Evolutionary conservation across 805 yeast species (phyloP).

Genomic region (Yamadazyma ubonensis): DNA sequence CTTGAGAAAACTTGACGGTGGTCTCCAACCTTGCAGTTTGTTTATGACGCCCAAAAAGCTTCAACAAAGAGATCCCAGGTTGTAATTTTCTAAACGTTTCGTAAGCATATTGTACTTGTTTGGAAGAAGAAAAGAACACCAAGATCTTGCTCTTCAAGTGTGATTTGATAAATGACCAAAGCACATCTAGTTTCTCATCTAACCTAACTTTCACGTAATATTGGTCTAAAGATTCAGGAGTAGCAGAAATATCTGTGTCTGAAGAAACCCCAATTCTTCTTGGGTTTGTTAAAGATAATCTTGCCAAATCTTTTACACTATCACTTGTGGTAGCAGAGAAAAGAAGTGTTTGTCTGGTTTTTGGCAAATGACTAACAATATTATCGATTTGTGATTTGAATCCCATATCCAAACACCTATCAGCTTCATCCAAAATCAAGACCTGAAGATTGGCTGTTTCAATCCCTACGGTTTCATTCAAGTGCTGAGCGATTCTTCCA

Average conservation of each 20-base stretch:
- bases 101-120: slow-evolving; percentile 86
- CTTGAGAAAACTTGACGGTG: slow-evolving; percentile 69
- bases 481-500: slow-evolving; percentile 84
- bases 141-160: slow-evolving; percentile 78
- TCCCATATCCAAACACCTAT: slow-evolving; percentile 91
- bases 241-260: slow-evolving; percentile 54
- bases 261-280: slow-evolving; percentile 40
- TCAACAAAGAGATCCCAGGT: slow-evolving; percentile 87
- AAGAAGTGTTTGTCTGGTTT: slow-evolving; percentile 75
- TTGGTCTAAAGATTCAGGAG: slow-evolving; percentile 86
- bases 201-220: slow-evolving; percentile 70
- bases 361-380: slow-evolving; percentile 73
- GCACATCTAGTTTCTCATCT: slow-evolving; percentile 77
- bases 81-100: slow-evolving; percentile 84
- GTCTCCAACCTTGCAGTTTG: slow-evolving; percentile 88
- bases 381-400: slow-evolving; percentile 80
- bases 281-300: slow-evolving; percentile 69
- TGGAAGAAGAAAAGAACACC: slow-evolving; percentile 83
- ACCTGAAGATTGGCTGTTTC: slow-evolving; percentile 73
- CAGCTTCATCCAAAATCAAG: slow-evolving; percentile 88
- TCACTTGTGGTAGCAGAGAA: slow-evolving; percentile 92
- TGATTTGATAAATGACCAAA: slow-evolving; percentile 83
- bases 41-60: slow-evolving; percentile 85
- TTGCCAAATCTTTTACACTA: slow-evolving; percentile 75
- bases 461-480: slow-evolving; percentile 84